phyloP scores from a whole-genome alignment of 768 basidiomycete genomes.

The Tylopilus balloui region DNA sequence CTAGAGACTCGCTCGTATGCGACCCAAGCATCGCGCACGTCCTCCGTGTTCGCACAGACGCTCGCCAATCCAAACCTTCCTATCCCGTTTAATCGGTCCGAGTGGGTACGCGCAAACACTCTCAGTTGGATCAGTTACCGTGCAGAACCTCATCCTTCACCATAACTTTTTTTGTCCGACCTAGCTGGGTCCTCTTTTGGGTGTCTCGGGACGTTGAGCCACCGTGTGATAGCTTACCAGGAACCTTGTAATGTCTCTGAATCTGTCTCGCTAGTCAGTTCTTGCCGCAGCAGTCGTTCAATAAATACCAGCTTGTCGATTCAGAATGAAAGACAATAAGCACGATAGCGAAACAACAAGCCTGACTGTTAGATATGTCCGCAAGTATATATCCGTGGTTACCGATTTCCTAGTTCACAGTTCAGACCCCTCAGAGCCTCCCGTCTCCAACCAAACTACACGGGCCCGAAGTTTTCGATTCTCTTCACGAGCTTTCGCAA shows the following conservation, averaged over 20 bases:
- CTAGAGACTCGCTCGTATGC: constrained; percentile 18
- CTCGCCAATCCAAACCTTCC: constrained; percentile 50
- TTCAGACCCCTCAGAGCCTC: constrained; percentile 32
- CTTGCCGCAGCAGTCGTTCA: constrained; percentile 4
- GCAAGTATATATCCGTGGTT: constrained; percentile 8
- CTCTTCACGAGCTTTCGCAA: constrained; percentile 47
- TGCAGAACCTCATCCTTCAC: constrained; percentile 12
- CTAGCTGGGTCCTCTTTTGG: constrained; percentile 3
- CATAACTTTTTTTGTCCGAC: constrained; percentile 9
- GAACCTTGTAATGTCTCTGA: background rate
- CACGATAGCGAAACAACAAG: constrained; percentile 12
- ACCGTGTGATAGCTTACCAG: background rate
- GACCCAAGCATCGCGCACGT: constrained; percentile 13
- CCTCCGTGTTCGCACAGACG: constrained; percentile 37
- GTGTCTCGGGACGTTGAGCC: background rate
- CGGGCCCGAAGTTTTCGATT: constrained; percentile 48
- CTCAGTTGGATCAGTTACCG: constrained; percentile 25
- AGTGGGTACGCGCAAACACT: constrained; percentile 50
- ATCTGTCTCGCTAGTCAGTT: constrained; percentile 14
- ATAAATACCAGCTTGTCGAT: constrained; percentile 7
- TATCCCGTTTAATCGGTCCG: constrained; percentile 47
- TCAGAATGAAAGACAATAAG: constrained; percentile 8
- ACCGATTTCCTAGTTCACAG: constrained; percentile 20
- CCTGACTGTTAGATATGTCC: constrained; percentile 5
- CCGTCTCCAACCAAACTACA: constrained; percentile 33